Evolutionary conservation across 2,329 filamentous ascomycete genomes (phyloP).

Genomic region (Lecanoromycetidae sp.): DNA sequence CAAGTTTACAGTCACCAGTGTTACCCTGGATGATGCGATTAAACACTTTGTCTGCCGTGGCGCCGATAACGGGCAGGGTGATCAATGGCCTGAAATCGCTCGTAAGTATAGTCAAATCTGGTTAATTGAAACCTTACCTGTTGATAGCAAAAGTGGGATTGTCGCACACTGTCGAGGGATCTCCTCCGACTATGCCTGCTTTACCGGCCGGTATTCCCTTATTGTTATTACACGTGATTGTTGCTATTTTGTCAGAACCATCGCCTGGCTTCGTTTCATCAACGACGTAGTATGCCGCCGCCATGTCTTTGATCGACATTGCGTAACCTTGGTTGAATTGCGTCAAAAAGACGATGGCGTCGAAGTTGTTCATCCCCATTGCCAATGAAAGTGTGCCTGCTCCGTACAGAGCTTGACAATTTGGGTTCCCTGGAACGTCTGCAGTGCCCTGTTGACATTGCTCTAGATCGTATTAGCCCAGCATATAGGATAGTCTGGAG

Average conservation of each 20-base stretch:
- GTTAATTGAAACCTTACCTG: not conserved
- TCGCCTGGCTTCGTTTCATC: slow-evolving; percentile 5
- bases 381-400: slow-evolving; percentile 5
- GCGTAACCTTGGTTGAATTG: slow-evolving; percentile 12
- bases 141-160: slow-evolving; percentile 9
- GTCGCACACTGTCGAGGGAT: not conserved
- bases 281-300: slow-evolving; percentile 2
- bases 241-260: slow-evolving; percentile 7
- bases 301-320: slow-evolving; percentile 8
- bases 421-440: slow-evolving; percentile 2
- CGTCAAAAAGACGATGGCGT: slow-evolving; percentile 8
- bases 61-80: slow-evolving; percentile 3
- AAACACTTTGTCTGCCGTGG: slow-evolving; percentile 9
- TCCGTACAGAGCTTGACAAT: slow-evolving; percentile 11
- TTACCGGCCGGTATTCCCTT: not conserved
- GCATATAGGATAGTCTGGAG: not conserved
- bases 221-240: slow-evolving; percentile 9
- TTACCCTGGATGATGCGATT: slow-evolving; percentile 10
- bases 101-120: not conserved
- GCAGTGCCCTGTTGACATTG: slow-evolving; percentile 3
- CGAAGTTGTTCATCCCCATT: slow-evolving; percentile 11
- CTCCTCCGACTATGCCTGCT: slow-evolving; percentile 1
- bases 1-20: slow-evolving; percentile 10
- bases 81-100: not conserved
- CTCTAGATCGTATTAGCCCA: slow-evolving; percentile 1